A percentile compares a stretch with the other conserved stretches of the same genome.
Evolutionary conservation across 2,329 filamentous ascomycete species (phyloP).

Genomic region (Fusarium euwallaceae): DNA sequence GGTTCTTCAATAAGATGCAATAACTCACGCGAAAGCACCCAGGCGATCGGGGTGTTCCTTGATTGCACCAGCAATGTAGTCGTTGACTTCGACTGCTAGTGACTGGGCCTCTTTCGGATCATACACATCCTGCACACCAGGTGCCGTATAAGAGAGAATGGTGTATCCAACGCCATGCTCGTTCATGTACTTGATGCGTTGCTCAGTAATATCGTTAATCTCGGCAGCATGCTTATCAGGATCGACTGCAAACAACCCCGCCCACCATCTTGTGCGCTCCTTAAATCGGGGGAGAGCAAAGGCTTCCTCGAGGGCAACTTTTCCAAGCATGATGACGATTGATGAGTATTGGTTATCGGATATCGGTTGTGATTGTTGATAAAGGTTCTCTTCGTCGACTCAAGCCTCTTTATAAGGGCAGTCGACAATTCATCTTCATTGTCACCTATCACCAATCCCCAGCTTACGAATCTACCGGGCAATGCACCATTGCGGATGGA

Average conservation of each 20-base stretch:
- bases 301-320: conserved; percentile 73
- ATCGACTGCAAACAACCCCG: conserved; percentile 69
- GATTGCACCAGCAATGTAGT: conserved; percentile 56
- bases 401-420: no score
- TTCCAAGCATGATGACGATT: conserved; percentile 64
- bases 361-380: no score
- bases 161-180: conserved; percentile 63
- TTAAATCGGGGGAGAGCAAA: conserved; percentile 70
- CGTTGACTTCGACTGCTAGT: conserved; percentile 58
- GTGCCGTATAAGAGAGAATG: conserved; percentile 63
- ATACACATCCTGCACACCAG: conserved; percentile 61
- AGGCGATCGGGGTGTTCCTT: conserved; percentile 56
- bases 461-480: conserved; percentile 5
- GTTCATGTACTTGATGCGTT: conserved; percentile 59
- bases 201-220: conserved; percentile 59
- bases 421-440: no score
- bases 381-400: no score
- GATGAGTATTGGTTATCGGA: no score
- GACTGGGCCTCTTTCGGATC: conserved; percentile 57
- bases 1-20: neutral
- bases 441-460: no score
- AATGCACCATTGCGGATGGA: conserved; percentile 11
- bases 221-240: conserved; percentile 69
- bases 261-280: conserved; percentile 73
- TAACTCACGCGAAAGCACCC: conserved; percentile 60